Evolutionary conservation across 805 yeast genomes (phyloP), one percentile per base, ranked within the genome.

Genomic region (Monosporozyma unispora): DNA sequence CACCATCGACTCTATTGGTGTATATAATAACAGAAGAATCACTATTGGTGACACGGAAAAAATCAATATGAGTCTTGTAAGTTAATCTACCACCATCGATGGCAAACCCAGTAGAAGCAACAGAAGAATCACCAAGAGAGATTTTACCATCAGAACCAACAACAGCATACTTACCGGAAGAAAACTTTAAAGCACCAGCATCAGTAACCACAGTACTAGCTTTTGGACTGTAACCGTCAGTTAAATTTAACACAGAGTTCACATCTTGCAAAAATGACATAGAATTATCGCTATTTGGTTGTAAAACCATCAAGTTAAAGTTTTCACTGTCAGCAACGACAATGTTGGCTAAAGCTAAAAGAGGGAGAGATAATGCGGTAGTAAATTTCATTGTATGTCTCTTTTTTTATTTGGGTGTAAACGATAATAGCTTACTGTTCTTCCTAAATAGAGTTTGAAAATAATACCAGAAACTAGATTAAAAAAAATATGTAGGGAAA

Each of bases 41-140:
- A 14, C 52, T 48, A 44, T 63, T 54, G 27, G 72, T 68, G 50
- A 71, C 67, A 44, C 74, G 73, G 38, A 61, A 57, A 66, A 72
- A 75, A 47, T 54, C 65, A 33, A 58, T 49, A 23, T 62, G 54
- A 44, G 68, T 70, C 35, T 66, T 51, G 57, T 62, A 70, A 6
- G 56, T 55, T 60, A 76, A 68, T 57, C 65, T 53, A 40, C 72
- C 75, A 38, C 63, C 58, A 8, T 56, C 28, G 54, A 76, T 64
- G 22, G 73, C 55, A 58, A 73, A 77, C 3, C 74, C 71, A 19
- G 67, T 50, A 28, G 67, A 43, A 44, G 59, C 64, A 43, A 60
- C 60, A 18, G 58, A 47, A 47, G 53, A 58, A 28, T 54, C 45
- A 44, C 61, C 62, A 33, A 51, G 55, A 14, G 50, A 53, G n/a